Evolutionary conservation across 495 filamentous ascomycete species (phyloP).

Genomic region (Aspergillus mulundensis): DNA sequence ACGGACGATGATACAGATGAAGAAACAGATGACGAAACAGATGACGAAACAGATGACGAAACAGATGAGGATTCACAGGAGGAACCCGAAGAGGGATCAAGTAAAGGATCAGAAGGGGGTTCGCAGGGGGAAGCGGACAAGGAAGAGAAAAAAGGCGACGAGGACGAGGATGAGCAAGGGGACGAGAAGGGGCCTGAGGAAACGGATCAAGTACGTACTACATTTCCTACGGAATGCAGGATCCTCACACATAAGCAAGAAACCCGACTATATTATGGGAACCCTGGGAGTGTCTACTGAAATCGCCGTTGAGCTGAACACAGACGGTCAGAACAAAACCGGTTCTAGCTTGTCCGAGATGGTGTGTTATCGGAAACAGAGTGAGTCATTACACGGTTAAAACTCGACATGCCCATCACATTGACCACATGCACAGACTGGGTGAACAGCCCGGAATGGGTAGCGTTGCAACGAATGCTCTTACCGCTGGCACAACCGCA

Average conservation of each 20-base stretch:
- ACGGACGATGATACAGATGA: no score
- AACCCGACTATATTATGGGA: not conserved
- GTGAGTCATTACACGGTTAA: not conserved
- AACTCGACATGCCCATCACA: not conserved
- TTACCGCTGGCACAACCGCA: not conserved
- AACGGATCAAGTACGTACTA: not conserved
- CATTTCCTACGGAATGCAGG: not conserved
- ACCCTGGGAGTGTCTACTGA: not conserved
- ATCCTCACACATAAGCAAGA: not conserved
- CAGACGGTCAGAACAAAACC: not conserved
- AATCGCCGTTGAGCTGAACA: not conserved
- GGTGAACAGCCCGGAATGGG: not conserved
- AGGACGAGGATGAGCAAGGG: no score
- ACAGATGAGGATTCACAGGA: no score
- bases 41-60: no score
- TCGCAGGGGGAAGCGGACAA: no score
- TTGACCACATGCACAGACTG: not conserved
- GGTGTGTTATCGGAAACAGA: not conserved
- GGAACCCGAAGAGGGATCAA: no score
- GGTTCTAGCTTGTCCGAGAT: not conserved
- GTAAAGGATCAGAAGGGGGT: no score
- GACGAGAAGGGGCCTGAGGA: no score
- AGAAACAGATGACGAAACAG: no score
- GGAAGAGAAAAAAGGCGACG: no score
- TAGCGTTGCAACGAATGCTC: not conserved